Evolutionary conservation across 129 eudicot genomes (phyloP).

Genomic region (Flaveria ramosissima): DNA sequence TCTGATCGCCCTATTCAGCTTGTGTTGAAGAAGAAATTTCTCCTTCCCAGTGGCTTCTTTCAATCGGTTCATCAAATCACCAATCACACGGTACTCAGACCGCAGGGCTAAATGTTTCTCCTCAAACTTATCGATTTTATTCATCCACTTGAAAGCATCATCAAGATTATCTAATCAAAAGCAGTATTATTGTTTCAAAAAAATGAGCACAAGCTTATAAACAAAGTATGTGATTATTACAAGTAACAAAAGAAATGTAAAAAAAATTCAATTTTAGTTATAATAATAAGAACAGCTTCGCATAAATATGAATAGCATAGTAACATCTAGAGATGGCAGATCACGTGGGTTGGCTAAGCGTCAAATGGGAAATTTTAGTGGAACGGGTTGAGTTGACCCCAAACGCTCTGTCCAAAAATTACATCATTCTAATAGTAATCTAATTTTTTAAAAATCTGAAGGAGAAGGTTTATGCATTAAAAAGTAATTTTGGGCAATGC

Average conservation of each 20-base stretch:
- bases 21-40: conserved; percentile 79
- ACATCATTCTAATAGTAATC: background rate
- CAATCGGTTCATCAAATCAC: conserved; percentile 77
- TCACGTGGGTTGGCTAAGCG: background rate
- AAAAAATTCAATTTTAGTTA: background rate
- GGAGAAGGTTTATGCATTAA: background rate
- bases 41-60: conserved; percentile 84
- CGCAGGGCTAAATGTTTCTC: conserved; percentile 60
- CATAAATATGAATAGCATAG: conserved; percentile 9
- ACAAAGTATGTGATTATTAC: background rate
- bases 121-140: conserved; percentile 69
- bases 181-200: background rate
- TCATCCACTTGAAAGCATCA: conserved; percentile 72
- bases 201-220: conserved; percentile 11
- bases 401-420: background rate
- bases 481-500: background rate
- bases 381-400: background rate
- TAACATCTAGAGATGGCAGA: conserved; percentile 1
- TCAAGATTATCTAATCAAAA: conserved; percentile 54
- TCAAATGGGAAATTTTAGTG: background rate
- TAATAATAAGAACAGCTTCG: background rate
- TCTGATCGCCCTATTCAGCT: conserved; percentile 84
- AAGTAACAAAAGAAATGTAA: background rate
- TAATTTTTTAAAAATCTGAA: background rate
- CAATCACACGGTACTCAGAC: conserved; percentile 76